Base-by-base conservation (phyloP, 768 basidiomycete genomes). In the Tricholoma sp. region DNA sequence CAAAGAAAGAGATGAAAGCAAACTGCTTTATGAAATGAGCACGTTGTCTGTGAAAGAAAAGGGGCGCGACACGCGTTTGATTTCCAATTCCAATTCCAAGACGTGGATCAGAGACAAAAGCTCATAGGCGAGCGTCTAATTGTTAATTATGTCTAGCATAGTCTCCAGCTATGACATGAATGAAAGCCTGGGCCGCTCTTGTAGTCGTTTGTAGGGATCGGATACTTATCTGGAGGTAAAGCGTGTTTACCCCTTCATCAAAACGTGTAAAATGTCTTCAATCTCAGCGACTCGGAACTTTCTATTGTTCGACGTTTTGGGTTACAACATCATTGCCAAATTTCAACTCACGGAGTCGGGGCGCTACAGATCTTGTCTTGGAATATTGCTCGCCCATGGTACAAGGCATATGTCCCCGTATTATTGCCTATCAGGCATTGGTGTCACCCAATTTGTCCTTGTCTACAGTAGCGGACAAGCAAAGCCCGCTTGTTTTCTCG, bases 1-100 rank as follows among this genome's bases (percentile, higher is more conserved):
- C 37, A 53, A 53, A 51, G 37, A 53, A 53, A 39, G 52, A 32
- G 9, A 12, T 18, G 11, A 12, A 12, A 19, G 50, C 32, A 32
- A 34, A 12, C 19, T n/a, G 35, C 51, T 19, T 52, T 50, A 19
- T 51, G 50, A 51, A 27, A 27, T 52, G 12, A 53, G 16, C 52
- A 53, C 52, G 52, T 39, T 53, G 18, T 41, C 37, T 2, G 16
- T 53, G 19, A 53, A 53, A 53, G 22, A 41, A 53, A 39, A 53
- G 50, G 31, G 29, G 10, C 50, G 29, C 34, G 29, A 50, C 35
- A 37, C 16, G 14, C 35, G 47, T 27, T 12, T 8, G 6, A n/a
- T 24, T 43, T 19, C 19, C 8, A 19, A 43, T 43, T 21, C 41
- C 19, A 43, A 43, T 37, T 37, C 35, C 35, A 24, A 12, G 49